Percentiles rank a stretch among this genome's conserved stretches.
These are phyloP conservation scores for Colletotrichum aenigma DNA, from an alignment of 2,329 filamentous ascomycete genomes.

Conservation along the genomic window DNA sequence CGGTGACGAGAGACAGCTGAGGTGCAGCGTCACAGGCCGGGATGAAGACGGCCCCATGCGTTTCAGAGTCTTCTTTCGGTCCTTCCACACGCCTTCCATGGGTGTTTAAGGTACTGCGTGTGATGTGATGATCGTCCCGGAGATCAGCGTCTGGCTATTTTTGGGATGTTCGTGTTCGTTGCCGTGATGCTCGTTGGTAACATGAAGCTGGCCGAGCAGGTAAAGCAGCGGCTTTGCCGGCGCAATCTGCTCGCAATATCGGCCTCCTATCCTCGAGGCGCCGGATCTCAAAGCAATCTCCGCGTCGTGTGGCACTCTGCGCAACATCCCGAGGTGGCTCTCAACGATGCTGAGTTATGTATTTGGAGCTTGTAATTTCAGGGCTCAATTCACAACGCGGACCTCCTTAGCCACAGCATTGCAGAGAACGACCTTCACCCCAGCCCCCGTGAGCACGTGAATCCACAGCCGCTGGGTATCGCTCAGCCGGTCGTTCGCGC, in stretches of 20 bases:
- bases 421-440: slow-evolving; percentile 84
- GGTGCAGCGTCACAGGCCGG: background rate
- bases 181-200: background rate
- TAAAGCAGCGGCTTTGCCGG: background rate
- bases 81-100: slow-evolving; percentile 3
- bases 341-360: background rate
- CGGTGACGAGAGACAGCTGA: slow-evolving; percentile 8
- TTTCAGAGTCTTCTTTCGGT: slow-evolving; percentile 13
- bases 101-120: background rate
- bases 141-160: slow-evolving; percentile 5
- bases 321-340: background rate
- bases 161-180: slow-evolving; percentile 7
- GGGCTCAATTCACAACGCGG: slow-evolving; percentile 41
- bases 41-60: background rate
- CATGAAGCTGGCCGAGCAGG: background rate
- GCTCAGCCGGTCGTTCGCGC: slow-evolving; percentile 88
- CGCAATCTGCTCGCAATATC: background rate
- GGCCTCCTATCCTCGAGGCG: background rate
- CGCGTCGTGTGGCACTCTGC: background rate
- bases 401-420: slow-evolving; percentile 63
- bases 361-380: background rate
- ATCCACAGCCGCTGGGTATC: slow-evolving; percentile 98
- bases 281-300: slow-evolving; percentile 7
- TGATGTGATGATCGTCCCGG: background rate
- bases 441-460: slow-evolving; percentile 85